Evolutionary conservation across 2,329 filamentous ascomycete species (phyloP), one percentile per base, ranked within the genome.

Genomic region (Curvularia eragrostidis): DNA sequence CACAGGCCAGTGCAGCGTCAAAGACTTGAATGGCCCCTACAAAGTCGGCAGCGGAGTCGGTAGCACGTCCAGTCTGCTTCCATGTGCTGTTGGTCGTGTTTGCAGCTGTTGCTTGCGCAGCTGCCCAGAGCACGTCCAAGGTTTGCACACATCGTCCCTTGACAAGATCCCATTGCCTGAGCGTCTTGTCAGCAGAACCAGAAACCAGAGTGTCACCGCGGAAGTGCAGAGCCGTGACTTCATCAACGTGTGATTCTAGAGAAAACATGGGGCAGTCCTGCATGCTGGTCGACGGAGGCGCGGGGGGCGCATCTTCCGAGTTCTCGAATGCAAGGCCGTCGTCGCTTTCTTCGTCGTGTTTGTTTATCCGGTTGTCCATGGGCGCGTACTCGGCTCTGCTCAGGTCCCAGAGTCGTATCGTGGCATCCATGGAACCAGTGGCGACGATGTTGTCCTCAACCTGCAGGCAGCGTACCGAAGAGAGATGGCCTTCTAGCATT

Each of bases 81-180:
- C 93, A 98, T 59, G 81, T 80, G n/a, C 75, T 74, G n/a, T 72
- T 75, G 49, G 83, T 83, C 2, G 85, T 83, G 49, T 84, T 84
- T 54, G 91, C 83, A 24, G 67, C 66, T 5, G 86, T 88, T 38
- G 92, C 91, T 79, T 97, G 93, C 2, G 95, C 93, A 4, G 95
- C 93, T 9, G 95, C 95, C 95, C 95, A 99, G 75, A 99, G 90
- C 6, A 99, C 94, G 77, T 99, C 95, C 48, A 99, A 82, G 2
- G 95, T 99, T 78, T 99, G 95, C 52, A 99, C 91, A 76, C 95
- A 98, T 48, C 95, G 90, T n/a, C 95, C 95, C 75, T 93, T 97
- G 70, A 94, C 91, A 48, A 99, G 84, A 81, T 99, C 95, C 95
- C 95, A 99, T 76, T 99, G 95, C 43, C 95, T 89, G 54, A 99